phyloP scores from a whole-genome alignment of 2,329 filamentous ascomycete species.

The Mycosphaerelloides madeirae region DNA sequence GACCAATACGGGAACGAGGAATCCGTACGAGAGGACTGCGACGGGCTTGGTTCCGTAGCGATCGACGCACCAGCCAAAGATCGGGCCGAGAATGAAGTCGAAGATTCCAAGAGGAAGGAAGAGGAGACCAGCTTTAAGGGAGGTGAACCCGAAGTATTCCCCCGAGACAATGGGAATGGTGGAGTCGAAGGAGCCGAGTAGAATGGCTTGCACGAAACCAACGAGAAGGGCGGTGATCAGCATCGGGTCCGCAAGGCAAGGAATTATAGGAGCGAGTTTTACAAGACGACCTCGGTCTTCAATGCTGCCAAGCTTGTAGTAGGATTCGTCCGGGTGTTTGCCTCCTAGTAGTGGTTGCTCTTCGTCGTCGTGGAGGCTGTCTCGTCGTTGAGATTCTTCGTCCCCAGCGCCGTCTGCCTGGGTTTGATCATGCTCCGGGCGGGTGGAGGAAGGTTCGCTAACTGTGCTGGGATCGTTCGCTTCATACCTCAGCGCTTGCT shows the following conservation, averaged over 20 bases:
- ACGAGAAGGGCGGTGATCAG: slow-evolving; percentile 39
- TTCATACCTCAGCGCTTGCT: slow-evolving; percentile 47
- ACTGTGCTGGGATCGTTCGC: slow-evolving; percentile 23
- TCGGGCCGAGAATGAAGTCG: slow-evolving; percentile 43
- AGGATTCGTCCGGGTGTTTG: slow-evolving; percentile 28
- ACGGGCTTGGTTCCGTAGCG: slow-evolving; percentile 42
- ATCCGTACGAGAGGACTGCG: slow-evolving; percentile 40
- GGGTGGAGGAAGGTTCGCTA: slow-evolving; percentile 16
- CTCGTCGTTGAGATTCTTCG: slow-evolving; percentile 14
- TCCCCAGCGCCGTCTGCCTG: slow-evolving; percentile 14
- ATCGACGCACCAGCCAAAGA: slow-evolving; percentile 47
- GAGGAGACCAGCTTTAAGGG: slow-evolving; percentile 41
- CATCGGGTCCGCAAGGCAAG: slow-evolving; percentile 37
- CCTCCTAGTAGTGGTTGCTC: slow-evolving; percentile 37
- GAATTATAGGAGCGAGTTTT: slow-evolving; percentile 47
- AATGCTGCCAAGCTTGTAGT: slow-evolving; percentile 40
- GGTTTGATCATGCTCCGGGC: slow-evolving; percentile 12
- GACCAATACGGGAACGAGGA: slow-evolving; percentile 39
- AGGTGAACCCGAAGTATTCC: slow-evolving; percentile 42
- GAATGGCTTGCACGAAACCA: slow-evolving; percentile 42
- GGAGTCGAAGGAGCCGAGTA: slow-evolving; percentile 44
- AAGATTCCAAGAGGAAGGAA: slow-evolving; percentile 44
- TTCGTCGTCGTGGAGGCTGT: slow-evolving; percentile 24
- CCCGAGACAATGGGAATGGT: slow-evolving; percentile 44
- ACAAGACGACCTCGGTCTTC: slow-evolving; percentile 37